phyloP scores from a whole-genome alignment of 371 early-diverging fungal species.

The Conidiobolus incongruus region DNA sequence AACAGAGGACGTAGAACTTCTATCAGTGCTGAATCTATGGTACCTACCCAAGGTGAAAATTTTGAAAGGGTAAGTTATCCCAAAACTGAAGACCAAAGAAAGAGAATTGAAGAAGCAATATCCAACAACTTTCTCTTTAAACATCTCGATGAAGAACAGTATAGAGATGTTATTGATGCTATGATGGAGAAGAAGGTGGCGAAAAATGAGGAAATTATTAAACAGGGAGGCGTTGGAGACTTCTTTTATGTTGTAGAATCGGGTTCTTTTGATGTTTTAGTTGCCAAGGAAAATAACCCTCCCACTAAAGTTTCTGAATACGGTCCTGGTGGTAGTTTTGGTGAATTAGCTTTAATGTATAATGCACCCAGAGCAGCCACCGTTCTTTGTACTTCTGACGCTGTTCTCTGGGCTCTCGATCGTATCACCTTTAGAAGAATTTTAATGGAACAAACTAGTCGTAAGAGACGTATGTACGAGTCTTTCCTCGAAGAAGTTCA shows the following conservation, averaged over 20 bases:
- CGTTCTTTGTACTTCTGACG: constrained; percentile 34
- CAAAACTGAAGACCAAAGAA: constrained; percentile 59
- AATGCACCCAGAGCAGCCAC: constrained; percentile 79
- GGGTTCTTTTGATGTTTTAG: constrained; percentile 53
- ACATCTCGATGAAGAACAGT: constrained; percentile 86
- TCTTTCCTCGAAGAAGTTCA: constrained; percentile 45
- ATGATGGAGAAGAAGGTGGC: constrained; percentile 16
- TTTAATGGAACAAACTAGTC: constrained; percentile 44
- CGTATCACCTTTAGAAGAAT: constrained; percentile 56
- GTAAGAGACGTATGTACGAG: constrained; percentile 59
- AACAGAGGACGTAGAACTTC: constrained; percentile 76
- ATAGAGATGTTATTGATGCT: constrained; percentile 52
- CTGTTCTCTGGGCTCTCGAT: constrained; percentile 64
- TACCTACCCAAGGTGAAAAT: constrained; percentile 55
- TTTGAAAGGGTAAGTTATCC: constrained; percentile 66
- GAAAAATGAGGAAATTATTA: constrained; percentile 54
- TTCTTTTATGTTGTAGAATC: constrained; percentile 67
- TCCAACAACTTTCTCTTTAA: constrained; percentile 81
- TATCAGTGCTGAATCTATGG: constrained; percentile 92
- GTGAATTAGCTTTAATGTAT: constrained; percentile 81
- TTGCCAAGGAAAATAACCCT: constrained; percentile 8
- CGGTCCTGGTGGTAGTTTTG: constrained; percentile 49
- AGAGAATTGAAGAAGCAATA: constrained; percentile 59
- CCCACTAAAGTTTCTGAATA: constrained; percentile 33
- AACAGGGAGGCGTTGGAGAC: constrained; percentile 70